Evolutionary conservation across 805 yeast species (phyloP).

Genomic region (Pichia paraexigua): DNA sequence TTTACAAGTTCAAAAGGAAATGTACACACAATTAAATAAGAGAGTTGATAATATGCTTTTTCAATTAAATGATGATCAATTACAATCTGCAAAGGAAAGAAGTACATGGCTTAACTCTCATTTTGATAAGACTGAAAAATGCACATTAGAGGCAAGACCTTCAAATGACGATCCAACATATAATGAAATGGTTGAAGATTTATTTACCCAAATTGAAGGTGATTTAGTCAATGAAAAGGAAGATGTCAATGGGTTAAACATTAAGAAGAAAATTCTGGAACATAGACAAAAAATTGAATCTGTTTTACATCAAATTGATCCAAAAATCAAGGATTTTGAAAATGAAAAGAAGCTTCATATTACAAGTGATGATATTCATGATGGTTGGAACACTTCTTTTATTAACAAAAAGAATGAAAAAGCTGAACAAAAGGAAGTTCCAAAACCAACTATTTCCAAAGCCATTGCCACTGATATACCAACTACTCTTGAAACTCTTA

Average conservation of each 20-base stretch:
- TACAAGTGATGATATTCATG: conserved; percentile 83
- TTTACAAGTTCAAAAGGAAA: conserved; percentile 66
- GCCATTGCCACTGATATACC: neutral
- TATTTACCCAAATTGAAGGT: conserved; percentile 65
- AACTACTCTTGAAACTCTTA: conserved; percentile 1
- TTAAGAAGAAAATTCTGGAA: conserved; percentile 37
- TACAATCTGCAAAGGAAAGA: conserved; percentile 28
- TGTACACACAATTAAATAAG: conserved; percentile 67
- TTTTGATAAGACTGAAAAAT: conserved; percentile 54
- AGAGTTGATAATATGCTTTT: conserved; percentile 60
- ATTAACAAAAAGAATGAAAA: conserved; percentile 42
- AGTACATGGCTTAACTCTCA: conserved; percentile 37
- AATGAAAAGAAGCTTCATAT: conserved; percentile 69
- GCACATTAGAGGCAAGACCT: conserved; percentile 28
- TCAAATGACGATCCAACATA: conserved; percentile 47
- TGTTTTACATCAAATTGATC: conserved; percentile 54
- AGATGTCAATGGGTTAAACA: conserved; percentile 32
- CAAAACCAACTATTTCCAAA: neutral
- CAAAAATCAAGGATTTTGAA: conserved; percentile 57
- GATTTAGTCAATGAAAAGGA: conserved; percentile 47
- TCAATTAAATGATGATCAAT: conserved; percentile 33
- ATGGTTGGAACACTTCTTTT: conserved; percentile 84
- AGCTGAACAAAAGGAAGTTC: neutral
- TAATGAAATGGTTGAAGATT: conserved; percentile 88
- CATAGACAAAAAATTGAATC: conserved; percentile 68